Evolutionary conservation across 257 asterid species (phyloP), one percentile per base, ranked within the genome.

Genomic region (Nicotiana sylvestris): DNA sequence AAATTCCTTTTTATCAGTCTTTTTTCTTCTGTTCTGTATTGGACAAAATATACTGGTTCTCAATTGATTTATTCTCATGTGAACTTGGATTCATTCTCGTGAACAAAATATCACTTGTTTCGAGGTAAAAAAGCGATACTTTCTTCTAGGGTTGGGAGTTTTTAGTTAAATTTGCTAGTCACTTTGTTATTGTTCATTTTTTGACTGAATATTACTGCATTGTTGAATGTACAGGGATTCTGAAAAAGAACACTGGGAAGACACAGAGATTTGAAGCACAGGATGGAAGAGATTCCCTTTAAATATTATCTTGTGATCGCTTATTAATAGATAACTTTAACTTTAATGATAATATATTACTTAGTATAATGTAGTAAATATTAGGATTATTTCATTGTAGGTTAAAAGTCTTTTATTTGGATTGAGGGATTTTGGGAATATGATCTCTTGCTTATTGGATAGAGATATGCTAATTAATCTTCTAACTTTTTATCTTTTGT

Each of bases 151-250:
- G 8, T 37, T 37, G 0, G 43, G 43, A 37, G 43, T 37, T 37
- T 37, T 37, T 5, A 37, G 43, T 37, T 37, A 37, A 37, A 37
- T 35, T 35, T 35, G 39, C 39, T 5, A 33, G 37, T 33, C 5
- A 33, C 37, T 33, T 3, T 35, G 9, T 39, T 43, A 7, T 43
- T 43, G 2, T 43, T 43, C 49, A 43, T 9, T 69, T 69, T 10
- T 9, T 37, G 33, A 69, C 57, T 69, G 77, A 69, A 69, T 32
- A 69, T n/a, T 69, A 69, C 58, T 70, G n/a, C 57, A 43, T 70
- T 21, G n/a, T 70, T 70, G 78, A 70, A 70, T 70, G 27, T 70
- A 18, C 78, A 70, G 78, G 58, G 11, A 21, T 70, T n/a, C 35
- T 21, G 78, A 70, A 43, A 70, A 70, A 15, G 78, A 70, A 69